Evolutionary conservation across 208 protist species (phyloP).

Genomic region (Leishmania mexicana): DNA sequence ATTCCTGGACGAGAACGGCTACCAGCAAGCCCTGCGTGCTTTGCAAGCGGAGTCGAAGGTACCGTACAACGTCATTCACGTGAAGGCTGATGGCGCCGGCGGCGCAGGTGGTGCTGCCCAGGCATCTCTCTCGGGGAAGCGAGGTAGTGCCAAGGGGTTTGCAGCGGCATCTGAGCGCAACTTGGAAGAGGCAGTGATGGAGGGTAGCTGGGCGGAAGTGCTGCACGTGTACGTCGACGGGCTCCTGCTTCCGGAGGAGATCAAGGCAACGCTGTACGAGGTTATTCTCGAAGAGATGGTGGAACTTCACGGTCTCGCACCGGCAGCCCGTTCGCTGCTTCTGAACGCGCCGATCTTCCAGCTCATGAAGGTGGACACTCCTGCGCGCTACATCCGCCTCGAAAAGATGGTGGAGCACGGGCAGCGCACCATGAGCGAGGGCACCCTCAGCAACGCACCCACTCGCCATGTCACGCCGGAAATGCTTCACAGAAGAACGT

Average conservation of each 20-base stretch:
- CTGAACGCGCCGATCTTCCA: slow-evolving; percentile 73
- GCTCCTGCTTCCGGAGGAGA: slow-evolving; percentile 68
- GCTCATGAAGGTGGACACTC: slow-evolving; percentile 47
- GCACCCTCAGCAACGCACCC: not conserved
- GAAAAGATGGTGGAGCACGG: slow-evolving; percentile 56
- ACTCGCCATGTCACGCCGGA: slow-evolving; percentile 32
- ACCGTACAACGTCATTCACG: slow-evolving; percentile 78
- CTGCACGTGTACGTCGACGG: slow-evolving; percentile 67
- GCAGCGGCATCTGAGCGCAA: slow-evolving; percentile 25
- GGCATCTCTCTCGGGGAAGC: slow-evolving; percentile 5
- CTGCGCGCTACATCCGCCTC: slow-evolving; percentile 66
- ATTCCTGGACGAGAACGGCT: slow-evolving; percentile 72
- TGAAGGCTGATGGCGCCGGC: slow-evolving; percentile 11
- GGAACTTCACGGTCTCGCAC: slow-evolving; percentile 53
- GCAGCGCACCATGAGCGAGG: slow-evolving; percentile 23
- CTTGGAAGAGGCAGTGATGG: slow-evolving; percentile 58
- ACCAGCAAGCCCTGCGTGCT: slow-evolving; percentile 59
- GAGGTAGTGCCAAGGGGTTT: not conserved
- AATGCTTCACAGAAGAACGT: slow-evolving; percentile 41
- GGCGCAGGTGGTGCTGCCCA: not conserved
- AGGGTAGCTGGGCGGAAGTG: slow-evolving; percentile 76
- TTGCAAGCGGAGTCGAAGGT: slow-evolving; percentile 81
- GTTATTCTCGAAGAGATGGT: slow-evolving; percentile 84
- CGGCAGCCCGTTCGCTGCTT: slow-evolving; percentile 78
- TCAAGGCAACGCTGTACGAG: slow-evolving; percentile 74